Conservation (phyloP, 2,329 filamentous ascomycete species). For the Colletotrichum endophyticum region DNA sequence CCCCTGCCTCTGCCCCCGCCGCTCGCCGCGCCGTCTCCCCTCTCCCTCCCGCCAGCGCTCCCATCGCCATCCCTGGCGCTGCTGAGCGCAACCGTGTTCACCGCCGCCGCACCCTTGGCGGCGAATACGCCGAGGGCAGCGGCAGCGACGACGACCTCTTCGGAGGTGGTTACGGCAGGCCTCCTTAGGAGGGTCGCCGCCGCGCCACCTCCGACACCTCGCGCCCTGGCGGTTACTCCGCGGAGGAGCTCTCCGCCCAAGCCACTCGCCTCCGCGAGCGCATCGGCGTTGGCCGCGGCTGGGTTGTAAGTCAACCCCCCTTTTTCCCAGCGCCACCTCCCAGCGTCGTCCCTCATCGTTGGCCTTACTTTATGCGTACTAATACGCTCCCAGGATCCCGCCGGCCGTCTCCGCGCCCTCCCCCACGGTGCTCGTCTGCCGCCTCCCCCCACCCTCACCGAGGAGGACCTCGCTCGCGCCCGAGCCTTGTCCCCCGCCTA, state of each 20-base stretch:
- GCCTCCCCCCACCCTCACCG: not conserved
- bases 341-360: not conserved
- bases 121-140: too few species aligned
- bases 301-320: not conserved
- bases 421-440: conserved; percentile 2
- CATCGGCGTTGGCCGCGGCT: not conserved
- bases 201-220: conserved; percentile 11
- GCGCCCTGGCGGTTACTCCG: conserved; percentile 1
- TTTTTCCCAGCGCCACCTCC: too few species aligned
- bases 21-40: not conserved
- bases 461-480: not conserved
- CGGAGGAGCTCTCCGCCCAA: not conserved
- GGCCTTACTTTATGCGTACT: not conserved
- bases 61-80: not conserved
- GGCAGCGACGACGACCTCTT: not conserved
- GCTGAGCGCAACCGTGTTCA: not conserved
- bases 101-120: not conserved
- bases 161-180: not conserved
- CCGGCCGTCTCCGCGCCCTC: conserved; percentile 9
- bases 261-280: not conserved
- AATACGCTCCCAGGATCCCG: not conserved
- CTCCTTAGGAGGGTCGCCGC: conserved; percentile 9
- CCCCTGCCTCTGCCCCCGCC: not conserved
- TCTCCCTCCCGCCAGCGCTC: not conserved
- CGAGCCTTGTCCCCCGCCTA: not conserved